phyloP scores from a whole-genome alignment of 129 eudicot species.

The Helichrysum umbraculigerum region DNA sequence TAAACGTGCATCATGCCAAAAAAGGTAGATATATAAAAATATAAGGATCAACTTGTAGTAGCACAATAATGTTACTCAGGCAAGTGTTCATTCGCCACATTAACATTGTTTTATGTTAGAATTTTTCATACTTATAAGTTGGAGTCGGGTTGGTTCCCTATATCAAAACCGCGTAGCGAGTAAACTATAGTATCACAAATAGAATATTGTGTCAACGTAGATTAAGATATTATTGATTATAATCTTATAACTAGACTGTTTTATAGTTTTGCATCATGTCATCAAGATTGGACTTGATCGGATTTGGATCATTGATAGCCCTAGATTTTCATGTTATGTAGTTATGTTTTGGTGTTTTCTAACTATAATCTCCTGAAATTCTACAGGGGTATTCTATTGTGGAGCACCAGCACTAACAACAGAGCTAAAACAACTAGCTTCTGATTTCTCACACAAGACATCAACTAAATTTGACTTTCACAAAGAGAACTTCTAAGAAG shows the following conservation, averaged over 20 bases:
- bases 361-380: conserved; percentile 17
- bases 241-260: neutral
- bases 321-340: no score
- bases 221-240: neutral
- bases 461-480: conserved; percentile 85
- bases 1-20: conserved; percentile 29
- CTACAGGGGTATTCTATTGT: conserved; percentile 81
- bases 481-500: conserved; percentile 70
- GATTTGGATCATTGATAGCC: no score
- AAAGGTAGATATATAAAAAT: conserved; percentile 19
- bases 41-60: neutral
- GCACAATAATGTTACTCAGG: neutral
- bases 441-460: conserved; percentile 81
- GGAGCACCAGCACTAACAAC: conserved; percentile 80
- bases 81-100: conserved; percentile 3
- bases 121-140: neutral
- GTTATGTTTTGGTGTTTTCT: conserved; percentile 14
- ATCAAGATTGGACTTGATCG: neutral
- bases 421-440: conserved; percentile 66
- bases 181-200: no score
- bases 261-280: conserved; percentile 25
- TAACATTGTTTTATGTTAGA: neutral
- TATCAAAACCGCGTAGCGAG: no score
- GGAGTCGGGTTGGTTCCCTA: neutral
- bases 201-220: neutral